A percentile compares a stretch with the other conserved stretches of the same genome.
phyloP scores from a whole-genome alignment of 768 basidiomycete species.

The Mycena vitilis region DNA sequence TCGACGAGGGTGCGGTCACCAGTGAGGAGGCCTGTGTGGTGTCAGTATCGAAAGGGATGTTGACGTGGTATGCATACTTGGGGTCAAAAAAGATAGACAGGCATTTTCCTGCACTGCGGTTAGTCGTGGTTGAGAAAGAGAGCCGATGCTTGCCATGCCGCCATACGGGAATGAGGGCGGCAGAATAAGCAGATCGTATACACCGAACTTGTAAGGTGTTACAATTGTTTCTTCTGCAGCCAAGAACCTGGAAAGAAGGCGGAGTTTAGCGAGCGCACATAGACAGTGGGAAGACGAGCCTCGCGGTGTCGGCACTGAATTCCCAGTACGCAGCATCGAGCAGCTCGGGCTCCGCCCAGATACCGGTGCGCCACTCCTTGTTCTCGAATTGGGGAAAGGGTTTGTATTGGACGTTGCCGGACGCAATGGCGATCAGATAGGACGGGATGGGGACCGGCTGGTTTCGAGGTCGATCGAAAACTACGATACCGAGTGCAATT shows the following conservation, averaged over 20 bases:
- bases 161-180: constrained; percentile 96
- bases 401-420: constrained; percentile 83
- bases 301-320: constrained; percentile 87
- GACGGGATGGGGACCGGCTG: constrained; percentile 85
- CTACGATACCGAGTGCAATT: background rate
- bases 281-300: constrained; percentile 50
- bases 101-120: constrained; percentile 77
- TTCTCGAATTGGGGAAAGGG: constrained; percentile 69
- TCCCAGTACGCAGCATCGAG: constrained; percentile 87
- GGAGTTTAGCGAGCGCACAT: background rate
- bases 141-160: constrained; percentile 71
- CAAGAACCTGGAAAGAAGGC: constrained; percentile 66
- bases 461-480: background rate
- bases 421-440: constrained; percentile 93
- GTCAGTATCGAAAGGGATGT: background rate
- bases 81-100: constrained; percentile 89
- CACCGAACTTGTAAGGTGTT: constrained; percentile 82
- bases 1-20: constrained; percentile 90
- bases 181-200: constrained; percentile 90
- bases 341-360: constrained; percentile 92
- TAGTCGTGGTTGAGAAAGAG: constrained; percentile 6
- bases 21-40: constrained; percentile 73
- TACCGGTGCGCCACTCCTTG: constrained; percentile 82
- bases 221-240: constrained; percentile 80
- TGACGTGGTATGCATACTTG: constrained; percentile 59